Evolutionary conservation across 2,329 filamentous ascomycete species (phyloP).

Genomic region (Cladosporium sp.): DNA sequence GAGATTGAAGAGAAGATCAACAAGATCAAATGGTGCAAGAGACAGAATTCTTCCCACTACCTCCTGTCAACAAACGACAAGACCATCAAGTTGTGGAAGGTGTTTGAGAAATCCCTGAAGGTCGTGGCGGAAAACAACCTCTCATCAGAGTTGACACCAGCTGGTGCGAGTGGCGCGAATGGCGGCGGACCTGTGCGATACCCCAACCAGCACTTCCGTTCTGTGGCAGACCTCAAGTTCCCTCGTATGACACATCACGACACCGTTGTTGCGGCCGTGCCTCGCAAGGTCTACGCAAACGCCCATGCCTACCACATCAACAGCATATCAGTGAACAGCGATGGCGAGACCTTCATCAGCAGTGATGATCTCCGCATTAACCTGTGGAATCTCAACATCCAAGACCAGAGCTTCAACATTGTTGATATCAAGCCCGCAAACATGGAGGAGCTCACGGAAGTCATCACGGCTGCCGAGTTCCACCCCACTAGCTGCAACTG

Average conservation of each 20-base stretch:
- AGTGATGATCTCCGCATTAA: constrained; percentile 97
- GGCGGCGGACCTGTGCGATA: constrained; percentile 75
- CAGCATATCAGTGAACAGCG: constrained; percentile 99
- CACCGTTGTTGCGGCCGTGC: constrained; percentile 94
- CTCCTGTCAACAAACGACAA: constrained; percentile 98
- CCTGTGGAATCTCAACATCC: constrained; percentile 98
- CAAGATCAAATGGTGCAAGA: constrained; percentile 99
- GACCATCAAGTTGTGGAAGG: constrained; percentile 99
- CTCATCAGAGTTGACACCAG: constrained; percentile 85
- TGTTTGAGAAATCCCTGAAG: constrained; percentile 98
- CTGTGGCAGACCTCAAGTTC: constrained; percentile 78
- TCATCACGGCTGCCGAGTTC: constrained; percentile 97
- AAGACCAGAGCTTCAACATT: constrained; percentile 99
- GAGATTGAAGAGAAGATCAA: constrained; percentile 99
- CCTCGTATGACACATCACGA: constrained; percentile 96
- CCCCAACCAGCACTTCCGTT: constrained; percentile 70
- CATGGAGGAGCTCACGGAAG: constrained; percentile 98
- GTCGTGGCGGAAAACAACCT: constrained; percentile 99
- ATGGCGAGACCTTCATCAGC: constrained; percentile 98
- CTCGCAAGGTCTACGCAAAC: constrained; percentile 93
- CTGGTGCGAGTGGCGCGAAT: constrained; percentile 55
- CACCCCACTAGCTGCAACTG: constrained; percentile 96
- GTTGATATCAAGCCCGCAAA: constrained; percentile 99
- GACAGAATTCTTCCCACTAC: constrained; percentile 98
- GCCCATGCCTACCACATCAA: constrained; percentile 99